Percentiles rank a stretch among this genome's conserved stretches.
These are phyloP conservation scores for Pseudogymnoascus sp. DNA, from an alignment of 2,329 filamentous ascomycete genomes.

Conservation along the genomic window DNA sequence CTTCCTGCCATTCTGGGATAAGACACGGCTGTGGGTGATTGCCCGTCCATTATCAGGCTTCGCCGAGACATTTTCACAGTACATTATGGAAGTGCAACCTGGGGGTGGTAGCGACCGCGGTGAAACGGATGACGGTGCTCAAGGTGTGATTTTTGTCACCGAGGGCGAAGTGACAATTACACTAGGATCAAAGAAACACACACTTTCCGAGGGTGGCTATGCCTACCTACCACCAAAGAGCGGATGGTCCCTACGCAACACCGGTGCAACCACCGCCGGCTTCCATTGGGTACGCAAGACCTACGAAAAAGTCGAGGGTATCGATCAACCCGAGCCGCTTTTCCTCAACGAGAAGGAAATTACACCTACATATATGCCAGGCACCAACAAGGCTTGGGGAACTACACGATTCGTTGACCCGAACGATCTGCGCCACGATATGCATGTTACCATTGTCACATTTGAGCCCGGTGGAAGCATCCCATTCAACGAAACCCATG, in stretches of 20 bases:
- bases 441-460: constrained; percentile 9
- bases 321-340: not conserved
- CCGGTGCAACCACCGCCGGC: not conserved
- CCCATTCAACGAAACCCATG: constrained; percentile 4
- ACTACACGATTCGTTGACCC: constrained; percentile 9
- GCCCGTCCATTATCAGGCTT: constrained; percentile 7
- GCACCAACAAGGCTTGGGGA: not conserved
- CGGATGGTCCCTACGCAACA: not conserved
- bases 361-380: not conserved
- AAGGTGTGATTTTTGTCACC: not conserved
- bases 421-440: constrained; percentile 9
- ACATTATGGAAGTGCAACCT: constrained; percentile 9
- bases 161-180: constrained; percentile 7
- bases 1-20: constrained; percentile 8
- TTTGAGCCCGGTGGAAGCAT: constrained; percentile 4
- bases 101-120: constrained; percentile 5
- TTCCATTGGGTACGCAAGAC: constrained; percentile 7
- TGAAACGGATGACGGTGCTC: not conserved
- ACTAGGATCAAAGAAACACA: not conserved
- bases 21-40: constrained; percentile 6
- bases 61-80: constrained; percentile 7
- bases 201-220: constrained; percentile 2
- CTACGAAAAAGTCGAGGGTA: constrained; percentile 1
- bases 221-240: constrained; percentile 7
- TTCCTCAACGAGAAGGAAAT: constrained; percentile 9